Evolutionary conservation across 305 asterid species (phyloP), one percentile per base, ranked within the genome.

Genomic region (Fraxinus floribunda): DNA sequence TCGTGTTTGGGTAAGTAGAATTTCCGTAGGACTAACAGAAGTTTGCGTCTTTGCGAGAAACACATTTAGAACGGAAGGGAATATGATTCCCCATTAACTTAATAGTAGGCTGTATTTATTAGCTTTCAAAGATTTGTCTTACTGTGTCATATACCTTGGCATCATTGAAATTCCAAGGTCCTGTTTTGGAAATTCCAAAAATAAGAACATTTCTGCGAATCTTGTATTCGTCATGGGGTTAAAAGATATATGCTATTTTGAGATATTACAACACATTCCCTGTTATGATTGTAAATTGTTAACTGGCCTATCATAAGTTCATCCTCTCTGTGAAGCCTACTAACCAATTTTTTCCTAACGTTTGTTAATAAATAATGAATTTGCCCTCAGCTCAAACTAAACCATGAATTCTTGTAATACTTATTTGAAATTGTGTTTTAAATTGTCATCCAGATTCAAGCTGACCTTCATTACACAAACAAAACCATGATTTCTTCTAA

Each of bases 391-490:
- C 18, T 32, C 15, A 20, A 80, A 29, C 24, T 3, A 7, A 5
- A 72, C 71, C 15, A 71, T 60, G 52, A 38, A 34, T 60, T 68
- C 34, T 73, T 66, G 26, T 68, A 29, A 20, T 36, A 46, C 8
- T 74, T 72, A 52, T 80, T 80, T 75, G 74, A n/a, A 78, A 72
- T 66, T 4, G 71, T 49, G 32, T 29, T 41, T 71, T 29, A 66
- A 66, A 66, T 57, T 79, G 29, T 84, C 79, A 76, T 81, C 76
- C 89, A 95, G 99, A 90, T 93, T 34, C 94, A 89, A 88, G 79
- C 88, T 7, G 99, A 95, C 89, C 93, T 95, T 81, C 89, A 87
- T 81, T 89, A 91, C 89, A 89, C 15, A 15, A 78, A 29, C n/a
- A 13, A 7, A 5, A 78, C 71, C 9, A 72, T 62, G 55, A 30